Percentiles rank a stretch among this genome's conserved stretches.
phyloP scores from a whole-genome alignment of 768 basidiomycete genomes.

The Hericium rajendrae region DNA sequence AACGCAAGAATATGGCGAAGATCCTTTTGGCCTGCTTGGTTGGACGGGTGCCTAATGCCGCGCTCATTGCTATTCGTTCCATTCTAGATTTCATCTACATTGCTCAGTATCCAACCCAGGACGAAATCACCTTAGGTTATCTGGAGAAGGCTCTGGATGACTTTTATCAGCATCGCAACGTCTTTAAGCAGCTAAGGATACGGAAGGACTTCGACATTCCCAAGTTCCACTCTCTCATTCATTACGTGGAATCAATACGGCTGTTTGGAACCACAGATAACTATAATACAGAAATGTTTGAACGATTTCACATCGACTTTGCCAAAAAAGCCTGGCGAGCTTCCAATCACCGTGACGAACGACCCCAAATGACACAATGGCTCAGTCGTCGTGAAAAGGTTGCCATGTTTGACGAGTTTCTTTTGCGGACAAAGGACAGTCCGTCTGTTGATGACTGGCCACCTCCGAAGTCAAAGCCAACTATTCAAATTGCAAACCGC shows the following conservation, averaged over 20 bases:
- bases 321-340: conserved; percentile 28
- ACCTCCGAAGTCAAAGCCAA: neutral
- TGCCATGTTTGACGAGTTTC: neutral
- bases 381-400: conserved; percentile 24
- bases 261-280: conserved; percentile 28
- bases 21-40: neutral
- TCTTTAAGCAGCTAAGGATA: conserved; percentile 27
- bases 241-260: conserved; percentile 25
- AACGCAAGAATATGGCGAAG: neutral
- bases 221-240: conserved; percentile 29
- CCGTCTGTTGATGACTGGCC: neutral
- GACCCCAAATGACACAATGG: conserved; percentile 30
- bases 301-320: conserved; percentile 32
- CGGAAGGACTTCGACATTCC: conserved; percentile 31
- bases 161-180: conserved; percentile 30
- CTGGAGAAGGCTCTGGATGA: conserved; percentile 19
- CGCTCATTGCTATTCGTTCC: conserved; percentile 6
- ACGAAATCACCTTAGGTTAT: conserved; percentile 18
- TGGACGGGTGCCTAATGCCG: neutral
- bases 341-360: conserved; percentile 28
- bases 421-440: conserved; percentile 13
- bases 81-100: conserved; percentile 30
- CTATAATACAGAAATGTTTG: conserved; percentile 30
- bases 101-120: conserved; percentile 26
- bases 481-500: neutral